Percentiles rank a stretch among this genome's conserved stretches.
These are phyloP conservation scores for Panicum miliaceum DNA, from an alignment of 176 grass and related monocot species.

Conservation along the genomic window DNA sequence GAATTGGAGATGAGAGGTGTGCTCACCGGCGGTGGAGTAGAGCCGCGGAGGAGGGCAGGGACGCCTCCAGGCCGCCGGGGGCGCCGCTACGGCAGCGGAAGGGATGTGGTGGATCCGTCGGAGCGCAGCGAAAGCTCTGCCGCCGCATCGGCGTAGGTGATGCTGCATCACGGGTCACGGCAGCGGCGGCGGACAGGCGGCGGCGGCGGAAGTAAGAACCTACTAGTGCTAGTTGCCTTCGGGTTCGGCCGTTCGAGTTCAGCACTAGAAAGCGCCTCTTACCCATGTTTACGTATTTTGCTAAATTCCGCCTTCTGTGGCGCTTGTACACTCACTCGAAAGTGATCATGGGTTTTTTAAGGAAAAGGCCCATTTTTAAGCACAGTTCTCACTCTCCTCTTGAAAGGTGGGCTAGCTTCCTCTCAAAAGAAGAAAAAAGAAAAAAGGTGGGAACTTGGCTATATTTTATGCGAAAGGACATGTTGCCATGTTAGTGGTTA, in stretches of 20 bases:
- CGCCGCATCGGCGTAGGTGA: constrained; percentile 47
- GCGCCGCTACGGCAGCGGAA: neutral
- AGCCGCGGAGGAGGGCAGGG: neutral
- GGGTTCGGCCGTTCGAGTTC: neutral
- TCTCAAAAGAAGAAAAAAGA: too few species aligned
- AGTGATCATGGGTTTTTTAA: neutral
- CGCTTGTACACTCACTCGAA: too few species aligned
- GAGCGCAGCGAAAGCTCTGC: constrained; percentile 36
- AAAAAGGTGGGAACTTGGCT: too few species aligned
- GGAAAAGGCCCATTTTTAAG: neutral
- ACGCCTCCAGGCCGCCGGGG: neutral
- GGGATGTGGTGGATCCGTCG: constrained; percentile 8
- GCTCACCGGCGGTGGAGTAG: constrained; percentile 50
- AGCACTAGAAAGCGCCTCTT: neutral
- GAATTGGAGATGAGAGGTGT: neutral
- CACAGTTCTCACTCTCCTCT: neutral
- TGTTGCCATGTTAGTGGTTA: too few species aligned
- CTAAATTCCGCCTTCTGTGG: rapidly evolving
- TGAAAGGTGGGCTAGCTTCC: too few species aligned
- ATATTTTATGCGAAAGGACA: too few species aligned
- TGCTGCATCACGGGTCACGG: constrained; percentile 51
- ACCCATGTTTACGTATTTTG: rapidly evolving
- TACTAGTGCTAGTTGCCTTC: neutral
- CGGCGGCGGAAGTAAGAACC: constrained; percentile 30
- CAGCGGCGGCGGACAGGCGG: neutral